Evolutionary conservation across 75 land plant species (phyloP), one percentile per base, ranked within the genome.

Genomic region (Pinus tabuliformis): DNA sequence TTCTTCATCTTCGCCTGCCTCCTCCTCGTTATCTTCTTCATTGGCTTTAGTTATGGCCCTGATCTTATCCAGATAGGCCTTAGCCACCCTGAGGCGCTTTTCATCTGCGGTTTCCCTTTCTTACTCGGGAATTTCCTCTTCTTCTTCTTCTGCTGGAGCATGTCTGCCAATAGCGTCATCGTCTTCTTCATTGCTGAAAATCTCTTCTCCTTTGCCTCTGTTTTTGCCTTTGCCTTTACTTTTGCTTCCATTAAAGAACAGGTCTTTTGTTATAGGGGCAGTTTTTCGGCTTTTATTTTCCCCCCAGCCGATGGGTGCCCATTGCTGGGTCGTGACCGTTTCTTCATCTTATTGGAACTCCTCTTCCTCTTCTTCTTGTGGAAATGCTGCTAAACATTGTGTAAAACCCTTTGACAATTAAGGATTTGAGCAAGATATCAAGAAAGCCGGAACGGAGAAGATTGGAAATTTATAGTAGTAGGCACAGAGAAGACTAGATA

Each of bases 81-180:
- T 82, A 56, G 97, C 97, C 18, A 90, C 20, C 16, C 93, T 70
- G 61, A 86, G 74, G 73, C 88, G 72, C 84, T 81, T 89, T 89
- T 94, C 93, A 18, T 85, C 91, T 1, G 89, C 91, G 6, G 45
- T 42, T 42, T 42, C 45, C 45, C 45, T 94, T 78, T 94, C 97
- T 56, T 56, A 57, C 45, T 76, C 81, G 6, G 45, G 45, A 6
- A 42, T 6, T 42, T 42, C 45, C 6, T 42, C 45, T 42, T 42
- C 45, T 5, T 58, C n/a, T n/a, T n/a, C 86, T 24, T 82, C 79
- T n/a, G 71, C 87, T 73, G 76, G 81, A 73, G 63, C 78, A 24
- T 77, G 87, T 3, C 52, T 77, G 9, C 21, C 80, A 1, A 33
- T 80, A 1, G 4, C 61, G 13, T 76, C 76, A 15, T 57, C 77